Base-by-base conservation (phyloP, 495 filamentous ascomycete species). In the Penicillium antarcticum region DNA sequence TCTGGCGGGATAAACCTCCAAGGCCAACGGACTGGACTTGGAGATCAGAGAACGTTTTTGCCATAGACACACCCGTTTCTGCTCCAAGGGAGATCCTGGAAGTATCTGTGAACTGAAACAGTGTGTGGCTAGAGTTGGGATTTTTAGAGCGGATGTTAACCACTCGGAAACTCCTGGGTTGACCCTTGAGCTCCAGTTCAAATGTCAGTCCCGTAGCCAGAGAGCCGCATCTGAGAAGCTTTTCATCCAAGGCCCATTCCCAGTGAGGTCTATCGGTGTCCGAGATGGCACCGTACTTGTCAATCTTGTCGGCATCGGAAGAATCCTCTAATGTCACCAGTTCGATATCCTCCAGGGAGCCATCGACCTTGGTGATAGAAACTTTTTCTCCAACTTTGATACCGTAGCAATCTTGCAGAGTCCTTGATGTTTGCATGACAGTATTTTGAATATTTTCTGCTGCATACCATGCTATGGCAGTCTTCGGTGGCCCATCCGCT, bases 401-500 rank as follows among this genome's bases (percentile, higher is more conserved):
- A 33, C 75, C 78, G 57, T 85, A 87, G 17, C 74, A 76, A 16
- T 81, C 78, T 51, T 87, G 82, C 42, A 90, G 80, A 17, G 75
- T 74, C 45, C 84, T 81, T 19, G 85, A 86, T 45, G 82, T 81
- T 65, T 87, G 83, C 4, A 85, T 74, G 21, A 86, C 74, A 21
- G 80, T 73, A 47, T 78, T 83, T 56, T 85, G 79, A 35, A 87
- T 76, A 53, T 80, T 83, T 52, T 88, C 83, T 4, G 76, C 54
- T 16, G 84, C 80, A 37, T 77, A 75, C 83, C 85, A 89, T 12
- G 82, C 80, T 48, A 87, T 79, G 5, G 83, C 87, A 40, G 81
- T 78, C 42, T 78, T 80, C 6, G 68, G 55, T 2, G 63, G 33
- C 24, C 67, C 65, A 23, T 69, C 69, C 3, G 69, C 53, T 41